phyloP scores from a whole-genome alignment of 2,329 filamentous ascomycete genomes.

The Cladorrhinum sp. region DNA sequence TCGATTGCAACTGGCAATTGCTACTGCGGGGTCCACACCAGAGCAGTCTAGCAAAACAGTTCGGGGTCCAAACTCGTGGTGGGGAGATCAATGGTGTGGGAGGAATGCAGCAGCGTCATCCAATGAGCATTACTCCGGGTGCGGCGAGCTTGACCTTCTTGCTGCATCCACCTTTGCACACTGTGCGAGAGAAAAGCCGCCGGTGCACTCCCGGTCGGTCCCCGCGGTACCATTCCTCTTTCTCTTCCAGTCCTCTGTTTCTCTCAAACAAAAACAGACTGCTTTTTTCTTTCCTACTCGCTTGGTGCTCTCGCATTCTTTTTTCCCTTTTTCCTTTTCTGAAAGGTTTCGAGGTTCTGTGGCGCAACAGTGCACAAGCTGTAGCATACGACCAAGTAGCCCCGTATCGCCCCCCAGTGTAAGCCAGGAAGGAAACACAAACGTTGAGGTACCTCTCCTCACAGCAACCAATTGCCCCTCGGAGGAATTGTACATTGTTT shows the following conservation, averaged over 20 bases:
- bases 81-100: constrained; percentile 1
- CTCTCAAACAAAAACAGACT: too few species aligned
- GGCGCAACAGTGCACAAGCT: background rate
- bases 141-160: constrained; percentile 14
- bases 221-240: constrained; percentile 1
- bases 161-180: constrained; percentile 9
- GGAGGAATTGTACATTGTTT: background rate
- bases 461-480: background rate
- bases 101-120: constrained; percentile 6
- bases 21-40: constrained; percentile 1
- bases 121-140: constrained; percentile 19
- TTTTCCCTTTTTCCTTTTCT: background rate
- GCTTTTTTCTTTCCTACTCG: constrained; percentile 2
- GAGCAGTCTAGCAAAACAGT: background rate
- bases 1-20: background rate
- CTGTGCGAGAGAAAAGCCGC: constrained; percentile 16
- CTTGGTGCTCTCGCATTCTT: too few species aligned
- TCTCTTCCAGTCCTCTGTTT: background rate
- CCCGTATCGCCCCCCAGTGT: background rate
- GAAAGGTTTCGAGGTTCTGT: background rate
- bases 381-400: background rate
- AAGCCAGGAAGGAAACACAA: background rate
- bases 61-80: background rate
- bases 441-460: background rate
- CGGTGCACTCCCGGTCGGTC: constrained; percentile 9